Percentiles rank a stretch among this genome's conserved stretches.
phyloP scores from a whole-genome alignment of 768 basidiomycete species.

The Podaxis pistillaris region DNA sequence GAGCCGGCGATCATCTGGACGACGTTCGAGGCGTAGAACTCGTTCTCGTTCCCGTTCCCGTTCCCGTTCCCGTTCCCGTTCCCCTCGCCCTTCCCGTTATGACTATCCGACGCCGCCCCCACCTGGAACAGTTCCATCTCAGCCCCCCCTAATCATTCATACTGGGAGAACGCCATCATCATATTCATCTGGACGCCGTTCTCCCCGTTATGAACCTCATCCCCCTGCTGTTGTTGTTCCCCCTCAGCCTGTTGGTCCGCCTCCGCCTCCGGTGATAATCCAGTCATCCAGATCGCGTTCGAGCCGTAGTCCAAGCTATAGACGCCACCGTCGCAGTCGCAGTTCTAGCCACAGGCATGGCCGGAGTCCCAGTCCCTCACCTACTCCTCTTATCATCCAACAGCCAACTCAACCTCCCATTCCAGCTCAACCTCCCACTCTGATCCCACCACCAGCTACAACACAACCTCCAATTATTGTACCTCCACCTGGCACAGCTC shows the following conservation, averaged over 20 bases:
- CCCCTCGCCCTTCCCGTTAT: constrained; percentile 17
- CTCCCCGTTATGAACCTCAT: constrained; percentile 1
- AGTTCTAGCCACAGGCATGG: constrained; percentile 9
- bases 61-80: constrained; percentile 13
- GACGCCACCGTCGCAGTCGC: constrained; percentile 2
- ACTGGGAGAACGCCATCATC: constrained; percentile 14
- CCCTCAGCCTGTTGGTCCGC: neutral
- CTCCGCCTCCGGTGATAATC: constrained; percentile 5
- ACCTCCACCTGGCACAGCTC: neutral
- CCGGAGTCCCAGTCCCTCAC: neutral
- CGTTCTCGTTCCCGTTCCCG: neutral
- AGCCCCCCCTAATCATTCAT: constrained; percentile 9
- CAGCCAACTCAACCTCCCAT: constrained; percentile 10
- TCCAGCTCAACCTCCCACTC: neutral
- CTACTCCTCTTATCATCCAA: constrained; percentile 11
- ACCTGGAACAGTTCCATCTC: neutral
- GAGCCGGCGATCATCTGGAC: constrained; percentile 9
- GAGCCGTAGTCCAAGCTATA: constrained; percentile 4
- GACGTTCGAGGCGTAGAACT: neutral
- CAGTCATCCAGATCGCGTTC: constrained; percentile 3
- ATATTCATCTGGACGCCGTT: constrained; percentile 17
- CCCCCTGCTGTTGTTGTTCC: neutral
- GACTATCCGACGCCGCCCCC: neutral
- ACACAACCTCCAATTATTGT: constrained; percentile 15
- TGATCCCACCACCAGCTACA: constrained; percentile 12